Conservation (phyloP, 2,329 filamentous ascomycete genomes). For the Camillea tinctor region DNA sequence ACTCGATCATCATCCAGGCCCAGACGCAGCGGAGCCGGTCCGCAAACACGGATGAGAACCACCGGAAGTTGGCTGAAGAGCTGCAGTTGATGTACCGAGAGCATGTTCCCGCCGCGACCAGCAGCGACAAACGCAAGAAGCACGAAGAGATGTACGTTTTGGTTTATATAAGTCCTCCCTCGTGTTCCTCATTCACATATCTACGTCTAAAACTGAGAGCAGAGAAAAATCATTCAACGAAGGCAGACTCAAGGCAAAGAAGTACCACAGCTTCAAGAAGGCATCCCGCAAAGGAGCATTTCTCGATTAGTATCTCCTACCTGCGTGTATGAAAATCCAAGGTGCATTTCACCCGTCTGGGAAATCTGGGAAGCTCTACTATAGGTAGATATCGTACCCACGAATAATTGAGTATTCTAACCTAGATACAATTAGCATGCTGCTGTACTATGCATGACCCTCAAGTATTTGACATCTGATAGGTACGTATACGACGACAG, state of each 20-base stretch:
- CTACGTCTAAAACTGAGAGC: conserved; percentile 11
- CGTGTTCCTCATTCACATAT: background rate
- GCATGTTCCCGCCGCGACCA: conserved; percentile 47
- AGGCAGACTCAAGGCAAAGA: conserved; percentile 47
- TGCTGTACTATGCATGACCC: no score
- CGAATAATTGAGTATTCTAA: no score
- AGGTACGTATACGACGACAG: no score
- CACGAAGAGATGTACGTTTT: conserved; percentile 44
- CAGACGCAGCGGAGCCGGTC: conserved; percentile 53
- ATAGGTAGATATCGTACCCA: no score
- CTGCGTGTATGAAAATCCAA: no score
- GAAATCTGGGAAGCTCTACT: no score
- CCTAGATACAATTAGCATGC: no score
- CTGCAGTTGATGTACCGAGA: conserved; percentile 46
- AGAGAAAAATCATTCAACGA: conserved; percentile 49
- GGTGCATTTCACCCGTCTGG: no score
- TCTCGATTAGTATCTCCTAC: conserved; percentile 12
- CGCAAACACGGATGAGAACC: conserved; percentile 54
- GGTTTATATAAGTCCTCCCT: no score
- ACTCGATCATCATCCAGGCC: conserved; percentile 54
- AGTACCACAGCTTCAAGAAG: conserved; percentile 50
- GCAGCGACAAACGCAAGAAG: conserved; percentile 47
- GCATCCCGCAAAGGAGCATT: conserved; percentile 39
- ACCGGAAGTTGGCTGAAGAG: conserved; percentile 48
- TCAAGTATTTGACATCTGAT: no score